A percentile compares a stretch with the other conserved stretches of the same genome.
phyloP scores from a whole-genome alignment of 345 rosid genomes.

The Rhodamnia argentea region DNA sequence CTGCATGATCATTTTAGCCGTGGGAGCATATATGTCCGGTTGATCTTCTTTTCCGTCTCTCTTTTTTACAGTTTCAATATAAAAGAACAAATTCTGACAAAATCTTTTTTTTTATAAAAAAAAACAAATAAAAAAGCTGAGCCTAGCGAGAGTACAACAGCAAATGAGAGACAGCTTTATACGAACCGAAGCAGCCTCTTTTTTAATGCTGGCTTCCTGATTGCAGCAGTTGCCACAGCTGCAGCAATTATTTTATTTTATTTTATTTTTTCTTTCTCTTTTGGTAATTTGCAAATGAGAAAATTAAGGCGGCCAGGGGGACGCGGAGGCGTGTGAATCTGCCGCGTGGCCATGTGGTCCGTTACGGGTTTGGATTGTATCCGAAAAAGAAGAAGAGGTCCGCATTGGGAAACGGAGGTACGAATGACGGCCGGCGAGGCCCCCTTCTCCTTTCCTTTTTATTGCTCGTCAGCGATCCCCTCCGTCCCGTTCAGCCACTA shows the following conservation, averaged over 20 bases:
- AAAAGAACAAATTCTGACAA: background rate
- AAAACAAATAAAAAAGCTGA: background rate
- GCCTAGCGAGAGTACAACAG: background rate
- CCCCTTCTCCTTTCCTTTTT: background rate
- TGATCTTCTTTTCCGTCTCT: background rate
- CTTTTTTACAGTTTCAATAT: too few species aligned
- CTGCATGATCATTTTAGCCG: background rate
- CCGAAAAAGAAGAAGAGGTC: background rate
- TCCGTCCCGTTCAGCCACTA: background rate
- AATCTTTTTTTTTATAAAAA: too few species aligned
- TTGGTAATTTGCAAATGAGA: background rate
- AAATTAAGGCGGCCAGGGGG: background rate
- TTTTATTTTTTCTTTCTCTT: background rate
- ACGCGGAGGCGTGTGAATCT: background rate
- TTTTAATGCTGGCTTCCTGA: background rate
- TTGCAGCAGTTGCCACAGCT: background rate
- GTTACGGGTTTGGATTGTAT: background rate
- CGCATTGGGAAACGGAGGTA: slow-evolving; percentile 32
- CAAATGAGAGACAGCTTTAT: background rate
- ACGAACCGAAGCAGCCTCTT: background rate
- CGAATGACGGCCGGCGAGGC: slow-evolving; percentile 43
- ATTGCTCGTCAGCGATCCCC: background rate
- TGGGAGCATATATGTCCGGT: background rate
- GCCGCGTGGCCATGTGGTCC: background rate
- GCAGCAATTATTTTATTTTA: background rate